Base-by-base conservation (phyloP, 2,329 filamentous ascomycete genomes). In the Neoascochyta sp. region DNA sequence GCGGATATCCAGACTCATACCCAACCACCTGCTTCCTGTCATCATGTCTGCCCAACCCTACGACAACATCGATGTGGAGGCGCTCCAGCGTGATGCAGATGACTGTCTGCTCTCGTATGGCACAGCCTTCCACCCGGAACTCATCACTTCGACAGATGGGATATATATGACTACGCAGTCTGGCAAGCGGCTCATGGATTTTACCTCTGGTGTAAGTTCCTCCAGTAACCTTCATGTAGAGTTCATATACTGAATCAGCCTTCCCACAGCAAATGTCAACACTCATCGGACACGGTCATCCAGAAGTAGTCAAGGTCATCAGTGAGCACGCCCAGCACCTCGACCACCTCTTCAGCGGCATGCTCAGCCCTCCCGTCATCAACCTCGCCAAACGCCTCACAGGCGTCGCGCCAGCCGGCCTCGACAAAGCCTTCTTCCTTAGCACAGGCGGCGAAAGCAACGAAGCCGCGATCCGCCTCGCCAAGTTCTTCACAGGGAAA, bases 401-500 rank as follows among this genome's bases (percentile, higher is more conserved):
- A 2, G 20, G 43, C 13, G 39, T 49, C 10, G 36, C 43, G 1
- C 59, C 59, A 7, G 22, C 40, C 5, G 49, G 52, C 1, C 43
- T 62, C 2, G 54, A 63, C 22, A 61, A 57, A 27, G 46, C 53
- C 1, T 56, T 61, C 32, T 63, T 62, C 22, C 34, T 60, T 4
- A 61, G 46, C 33, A 61, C 59, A 1, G 58, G 58, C 4, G 50
- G 53, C 3, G 59, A 62, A 22, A 54, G 46, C 20, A 67, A 60
- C 37, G 78, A 83, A 42, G 76, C 76, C 3, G 79, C 79, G 2
- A 78, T 83, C 34, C 75, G 77, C 34, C 67, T 83, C 43, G 78
- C 79, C 3, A 83, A 83, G 44, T 59, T 67, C 7, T 79, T 72
- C 46, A 83, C 78, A 0, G 76, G 77, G 1, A 81, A 78, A 29